Base-by-base conservation (phyloP, 176 grass and related monocot species). In the Bromus sterilis region DNA sequence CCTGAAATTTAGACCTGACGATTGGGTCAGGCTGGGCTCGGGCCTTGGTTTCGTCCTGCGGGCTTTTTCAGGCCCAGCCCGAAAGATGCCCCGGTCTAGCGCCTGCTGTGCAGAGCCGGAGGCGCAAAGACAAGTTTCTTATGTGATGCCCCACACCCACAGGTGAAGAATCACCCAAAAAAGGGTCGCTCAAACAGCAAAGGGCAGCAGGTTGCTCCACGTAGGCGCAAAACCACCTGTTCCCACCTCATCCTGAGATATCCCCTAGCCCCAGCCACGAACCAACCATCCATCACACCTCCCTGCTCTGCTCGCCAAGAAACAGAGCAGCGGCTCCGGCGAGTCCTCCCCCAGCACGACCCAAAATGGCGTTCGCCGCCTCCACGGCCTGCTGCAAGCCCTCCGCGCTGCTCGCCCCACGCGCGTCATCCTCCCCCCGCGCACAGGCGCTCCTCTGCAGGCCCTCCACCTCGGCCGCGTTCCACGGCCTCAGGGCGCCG, bases 161-260 rank as follows among this genome's bases (percentile, higher is more conserved):
- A n/a, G 23, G 6, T 26, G 37, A 5, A 16, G 28, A 43, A 2
- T 13, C 5, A 26, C 1, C 23, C 6, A 11, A 16, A 40, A 59
- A 23, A 28, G 39, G 30, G n/a, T 71, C 55, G 43, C 37, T 37
- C 43, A 51, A 53, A 18, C 30, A 89, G 69, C 77, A 63, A 80
- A 63, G 53, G 77, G 87, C 77, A 34, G 82, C 62, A 35, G 80
- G 41, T 10, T 2, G 55, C 60, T 70, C 87, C 87, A 89, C 87
- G 87, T 89, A 11, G 31, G 41, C 87, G 18, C 23, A 41, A 59
- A 88, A 39, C 7, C 68, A 35, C 10, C 23, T 23, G 29, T 40
- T 67, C 57, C 8, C 40, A 55, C 51, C 87, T 80, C 87, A 89
- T 89, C 87, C 71, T 43, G 77, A 85, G 77, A 85, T 85, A 76